phyloP scores from a whole-genome alignment of 306 rosid species.

The Lathyrus aphaca region DNA sequence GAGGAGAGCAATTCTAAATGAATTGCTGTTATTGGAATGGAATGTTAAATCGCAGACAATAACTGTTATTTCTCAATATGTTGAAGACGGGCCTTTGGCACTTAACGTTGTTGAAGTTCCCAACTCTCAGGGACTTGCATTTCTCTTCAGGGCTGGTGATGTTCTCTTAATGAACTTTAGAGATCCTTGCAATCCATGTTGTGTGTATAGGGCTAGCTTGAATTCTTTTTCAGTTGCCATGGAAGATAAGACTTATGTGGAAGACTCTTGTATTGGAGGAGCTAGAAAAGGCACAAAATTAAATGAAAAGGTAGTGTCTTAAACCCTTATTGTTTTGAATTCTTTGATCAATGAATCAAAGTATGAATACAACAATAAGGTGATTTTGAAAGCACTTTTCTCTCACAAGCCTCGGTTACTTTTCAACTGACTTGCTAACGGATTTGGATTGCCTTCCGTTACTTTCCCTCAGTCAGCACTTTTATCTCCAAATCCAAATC shows the following conservation, averaged over 20 bases:
- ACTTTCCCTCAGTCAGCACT: no score
- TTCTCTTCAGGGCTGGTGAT: slow-evolving; percentile 84
- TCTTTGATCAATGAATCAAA: not conserved
- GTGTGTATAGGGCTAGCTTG: slow-evolving; percentile 64
- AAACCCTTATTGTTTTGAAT: not conserved
- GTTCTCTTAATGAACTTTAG: slow-evolving; percentile 84
- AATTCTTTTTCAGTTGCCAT: slow-evolving; percentile 58
- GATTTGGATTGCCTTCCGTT: no score
- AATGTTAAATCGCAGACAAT: slow-evolving; percentile 59
- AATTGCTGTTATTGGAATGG: slow-evolving; percentile 75
- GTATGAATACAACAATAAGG: not conserved
- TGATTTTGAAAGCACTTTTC: not conserved
- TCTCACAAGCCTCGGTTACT: not conserved
- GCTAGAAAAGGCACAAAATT: not conserved
- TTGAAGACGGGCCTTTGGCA: slow-evolving; percentile 75
- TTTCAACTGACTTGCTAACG: not conserved
- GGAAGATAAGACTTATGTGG: slow-evolving; percentile 68
- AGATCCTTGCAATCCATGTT: slow-evolving; percentile 63
- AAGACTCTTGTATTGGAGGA: slow-evolving; percentile 56
- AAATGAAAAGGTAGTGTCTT: not conserved
- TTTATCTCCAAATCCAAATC: no score
- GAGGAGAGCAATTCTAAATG: slow-evolving; percentile 59
- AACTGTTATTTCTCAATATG: slow-evolving; percentile 57
- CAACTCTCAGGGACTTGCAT: slow-evolving; percentile 66
- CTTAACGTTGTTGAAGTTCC: slow-evolving; percentile 80